Percentiles rank a stretch among this genome's conserved stretches.
These are phyloP conservation scores for Botrytis medusae DNA, from an alignment of 2,329 filamentous ascomycete species.

Conservation along the genomic window DNA sequence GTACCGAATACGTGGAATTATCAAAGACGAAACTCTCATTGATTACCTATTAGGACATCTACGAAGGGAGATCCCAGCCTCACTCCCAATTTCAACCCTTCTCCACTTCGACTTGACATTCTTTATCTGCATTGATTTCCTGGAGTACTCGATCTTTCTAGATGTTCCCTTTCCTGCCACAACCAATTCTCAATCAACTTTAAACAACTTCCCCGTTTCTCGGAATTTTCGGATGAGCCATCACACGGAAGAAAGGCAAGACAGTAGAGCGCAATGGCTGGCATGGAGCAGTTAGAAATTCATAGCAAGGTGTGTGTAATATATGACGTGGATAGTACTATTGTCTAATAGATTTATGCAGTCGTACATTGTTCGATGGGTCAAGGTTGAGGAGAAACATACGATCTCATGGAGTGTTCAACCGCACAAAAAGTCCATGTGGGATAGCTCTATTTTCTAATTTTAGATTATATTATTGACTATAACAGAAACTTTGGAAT, in stretches of 20 bases:
- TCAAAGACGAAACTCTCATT: conserved; percentile 1
- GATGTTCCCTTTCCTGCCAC: neutral
- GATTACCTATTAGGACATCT: neutral
- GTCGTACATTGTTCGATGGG: conserved; percentile 98
- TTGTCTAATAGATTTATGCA: conserved; percentile 43
- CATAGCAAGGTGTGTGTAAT: conserved; percentile 79
- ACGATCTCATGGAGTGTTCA: conserved; percentile 98
- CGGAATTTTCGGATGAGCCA: neutral
- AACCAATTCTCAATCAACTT: neutral
- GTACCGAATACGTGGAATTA: conserved; percentile 9
- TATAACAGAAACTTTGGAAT: conserved; percentile 80
- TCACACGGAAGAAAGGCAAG: conserved; percentile 10
- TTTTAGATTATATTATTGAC: conserved; percentile 26
- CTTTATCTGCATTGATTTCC: conserved; percentile 5
- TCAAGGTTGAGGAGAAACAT: conserved; percentile 83
- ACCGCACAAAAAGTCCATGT: conserved; percentile 96
- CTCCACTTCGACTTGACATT: conserved; percentile 1
- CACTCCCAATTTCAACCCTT: neutral
- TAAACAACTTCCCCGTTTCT: neutral
- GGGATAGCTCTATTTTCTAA: conserved; percentile 31
- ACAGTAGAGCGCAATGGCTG: conserved; percentile 81
- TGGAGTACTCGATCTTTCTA: neutral
- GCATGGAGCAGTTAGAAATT: conserved; percentile 94
- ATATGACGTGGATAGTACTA: neutral
- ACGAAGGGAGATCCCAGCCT: conserved; percentile 4